A percentile compares a stretch with the other conserved stretches of the same genome.
Conservation (phyloP, 2,329 filamentous ascomycete species). For the Scedosporium aurantiacum region DNA sequence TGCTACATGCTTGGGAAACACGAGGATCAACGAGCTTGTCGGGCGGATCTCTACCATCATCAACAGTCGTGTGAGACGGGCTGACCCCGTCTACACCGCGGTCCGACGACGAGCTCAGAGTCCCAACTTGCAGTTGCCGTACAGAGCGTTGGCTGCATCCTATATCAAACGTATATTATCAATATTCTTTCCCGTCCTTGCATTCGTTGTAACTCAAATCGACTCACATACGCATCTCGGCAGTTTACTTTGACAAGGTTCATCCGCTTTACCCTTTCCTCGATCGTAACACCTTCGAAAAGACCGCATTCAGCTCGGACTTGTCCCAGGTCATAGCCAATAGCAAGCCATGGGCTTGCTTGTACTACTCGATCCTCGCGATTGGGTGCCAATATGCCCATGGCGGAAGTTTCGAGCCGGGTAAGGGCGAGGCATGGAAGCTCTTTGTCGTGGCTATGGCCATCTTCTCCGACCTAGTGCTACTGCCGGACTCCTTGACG, state of each 20-base stretch:
- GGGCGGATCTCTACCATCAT: conserved; percentile 17
- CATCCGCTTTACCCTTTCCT: conserved; percentile 30
- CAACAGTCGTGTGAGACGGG: conserved; percentile 9
- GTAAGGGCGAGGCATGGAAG: conserved; percentile 26
- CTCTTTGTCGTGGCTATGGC: conserved; percentile 25
- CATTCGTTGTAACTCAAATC: background rate
- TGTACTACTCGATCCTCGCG: conserved; percentile 27
- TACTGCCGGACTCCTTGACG: conserved; percentile 18
- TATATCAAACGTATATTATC: conserved; percentile 9
- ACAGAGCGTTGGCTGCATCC: conserved; percentile 5
- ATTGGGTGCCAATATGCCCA: conserved; percentile 24
- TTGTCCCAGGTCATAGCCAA: conserved; percentile 15
- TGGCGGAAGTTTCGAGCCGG: conserved; percentile 25
- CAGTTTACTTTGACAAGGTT: conserved; percentile 27
- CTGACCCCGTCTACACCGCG: conserved; percentile 1
- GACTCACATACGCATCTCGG: background rate
- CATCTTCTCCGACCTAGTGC: conserved; percentile 22
- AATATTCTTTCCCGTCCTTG: background rate
- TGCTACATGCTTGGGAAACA: conserved; percentile 17
- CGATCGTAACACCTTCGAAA: conserved; percentile 23
- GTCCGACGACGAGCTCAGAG: background rate
- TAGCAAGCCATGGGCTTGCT: conserved; percentile 22
- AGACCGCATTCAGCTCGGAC: conserved; percentile 16
- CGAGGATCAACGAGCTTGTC: conserved; percentile 18
- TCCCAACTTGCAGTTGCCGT: background rate